phyloP scores from a whole-genome alignment of 164 flowering plant species.

The Vitis rupestris region DNA sequence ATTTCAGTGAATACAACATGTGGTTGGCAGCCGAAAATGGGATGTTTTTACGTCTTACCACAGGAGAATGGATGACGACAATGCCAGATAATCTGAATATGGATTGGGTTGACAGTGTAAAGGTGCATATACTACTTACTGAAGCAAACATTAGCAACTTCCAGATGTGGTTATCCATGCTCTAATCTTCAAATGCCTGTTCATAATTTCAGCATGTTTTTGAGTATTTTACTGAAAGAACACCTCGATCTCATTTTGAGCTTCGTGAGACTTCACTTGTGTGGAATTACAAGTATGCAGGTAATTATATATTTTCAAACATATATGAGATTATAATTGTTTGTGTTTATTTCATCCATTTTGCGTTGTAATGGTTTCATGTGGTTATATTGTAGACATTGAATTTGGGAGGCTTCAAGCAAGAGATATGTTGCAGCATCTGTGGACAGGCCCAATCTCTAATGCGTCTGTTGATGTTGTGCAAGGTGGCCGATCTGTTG shows the following conservation, averaged over 20 bases:
- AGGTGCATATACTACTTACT: slow-evolving; percentile 37
- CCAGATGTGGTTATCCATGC: background rate
- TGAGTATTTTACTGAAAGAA: slow-evolving; percentile 92
- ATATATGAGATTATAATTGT: background rate
- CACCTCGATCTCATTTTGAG: slow-evolving; percentile 87
- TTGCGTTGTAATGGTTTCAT: slow-evolving; percentile 10
- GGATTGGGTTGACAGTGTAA: slow-evolving; percentile 90
- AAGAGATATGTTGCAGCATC: slow-evolving; percentile 95
- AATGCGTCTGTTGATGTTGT: slow-evolving; percentile 98
- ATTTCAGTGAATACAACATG: slow-evolving; percentile 74
- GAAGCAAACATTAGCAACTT: too few species aligned
- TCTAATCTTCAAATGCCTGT: background rate
- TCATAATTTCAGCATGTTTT: slow-evolving; percentile 58
- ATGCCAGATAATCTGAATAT: slow-evolving; percentile 78
- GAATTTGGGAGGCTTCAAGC: slow-evolving; percentile 99
- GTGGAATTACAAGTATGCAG: slow-evolving; percentile 97
- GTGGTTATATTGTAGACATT: slow-evolving; percentile 27
- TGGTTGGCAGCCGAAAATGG: slow-evolving; percentile 95
- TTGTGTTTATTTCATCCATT: background rate
- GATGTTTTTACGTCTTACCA: slow-evolving; percentile 69
- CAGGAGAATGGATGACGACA: slow-evolving; percentile 83
- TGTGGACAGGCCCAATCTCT: slow-evolving; percentile 98
- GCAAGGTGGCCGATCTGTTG: slow-evolving; percentile 94
- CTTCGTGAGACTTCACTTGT: slow-evolving; percentile 88
- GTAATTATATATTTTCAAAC: slow-evolving; percentile 27